Conservation (phyloP, 179 eudicot genomes). For the Pouteria campechiana region DNA sequence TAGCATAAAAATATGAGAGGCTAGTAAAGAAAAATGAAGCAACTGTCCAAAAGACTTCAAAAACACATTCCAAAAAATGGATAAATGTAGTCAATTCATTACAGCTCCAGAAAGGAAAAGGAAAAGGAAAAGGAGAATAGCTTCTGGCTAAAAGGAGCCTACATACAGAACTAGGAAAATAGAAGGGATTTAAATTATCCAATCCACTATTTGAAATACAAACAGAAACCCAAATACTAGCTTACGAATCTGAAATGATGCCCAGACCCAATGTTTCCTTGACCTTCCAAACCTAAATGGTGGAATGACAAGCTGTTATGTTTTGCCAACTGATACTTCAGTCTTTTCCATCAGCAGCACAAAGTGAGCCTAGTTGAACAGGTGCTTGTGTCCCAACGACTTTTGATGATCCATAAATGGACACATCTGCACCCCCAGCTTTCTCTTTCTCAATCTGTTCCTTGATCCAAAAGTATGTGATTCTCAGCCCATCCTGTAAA, state of each 20-base stretch:
- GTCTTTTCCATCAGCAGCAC: slow-evolving; percentile 96
- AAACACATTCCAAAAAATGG: background rate
- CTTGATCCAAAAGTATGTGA: slow-evolving; percentile 94
- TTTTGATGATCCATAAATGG: slow-evolving; percentile 80
- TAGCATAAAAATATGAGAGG: background rate
- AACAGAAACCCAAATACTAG: too few species aligned
- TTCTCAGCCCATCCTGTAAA: slow-evolving; percentile 79
- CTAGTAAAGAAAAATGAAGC: background rate
- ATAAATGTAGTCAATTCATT: too few species aligned
- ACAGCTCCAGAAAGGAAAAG: too few species aligned
- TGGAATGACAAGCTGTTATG: background rate
- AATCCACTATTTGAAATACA: too few species aligned
- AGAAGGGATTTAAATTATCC: too few species aligned
- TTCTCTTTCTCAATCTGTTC: slow-evolving; percentile 96
- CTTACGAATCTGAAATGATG: background rate
- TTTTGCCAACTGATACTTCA: slow-evolving; percentile 12
- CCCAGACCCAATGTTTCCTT: background rate
- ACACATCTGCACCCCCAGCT: slow-evolving; percentile 44
- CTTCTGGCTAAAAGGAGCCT: too few species aligned
- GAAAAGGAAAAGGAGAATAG: too few species aligned
- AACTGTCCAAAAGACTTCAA: background rate
- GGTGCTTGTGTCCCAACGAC: slow-evolving; percentile 97
- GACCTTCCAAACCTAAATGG: background rate
- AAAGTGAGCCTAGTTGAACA: slow-evolving; percentile 86
- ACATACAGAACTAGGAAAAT: too few species aligned